These are phyloP conservation scores for Phaffia australis DNA, from an alignment of 768 basidiomycete genomes.

Conservation along the genomic window DNA sequence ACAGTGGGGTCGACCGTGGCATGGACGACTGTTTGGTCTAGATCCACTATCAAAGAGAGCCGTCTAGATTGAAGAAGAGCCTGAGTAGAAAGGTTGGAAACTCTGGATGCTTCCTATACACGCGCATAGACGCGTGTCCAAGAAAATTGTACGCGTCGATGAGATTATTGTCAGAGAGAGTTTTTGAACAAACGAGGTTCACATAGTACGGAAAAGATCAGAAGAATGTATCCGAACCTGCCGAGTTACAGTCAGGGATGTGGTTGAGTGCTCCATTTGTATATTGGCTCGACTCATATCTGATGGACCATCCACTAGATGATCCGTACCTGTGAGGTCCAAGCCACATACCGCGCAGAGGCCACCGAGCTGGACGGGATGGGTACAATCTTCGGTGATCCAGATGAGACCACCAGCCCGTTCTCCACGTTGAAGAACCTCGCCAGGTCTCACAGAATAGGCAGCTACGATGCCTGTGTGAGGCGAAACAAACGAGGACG, in stretches of 20 bases:
- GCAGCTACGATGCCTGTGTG: not conserved
- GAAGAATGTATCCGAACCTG: constrained; percentile 39
- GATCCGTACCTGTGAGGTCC: constrained; percentile 78
- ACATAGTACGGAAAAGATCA: not conserved
- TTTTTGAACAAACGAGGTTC: not conserved
- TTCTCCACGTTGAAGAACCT: too few relatives aligned
- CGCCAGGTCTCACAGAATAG: not conserved
- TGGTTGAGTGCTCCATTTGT: constrained; percentile 86
- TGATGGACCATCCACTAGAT: constrained; percentile 59
- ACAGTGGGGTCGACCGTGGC: constrained; percentile 98
- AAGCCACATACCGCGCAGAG: constrained; percentile 90
- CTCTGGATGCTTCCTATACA: constrained; percentile 63
- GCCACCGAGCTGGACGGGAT: constrained; percentile 83
- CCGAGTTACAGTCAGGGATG: constrained; percentile 79
- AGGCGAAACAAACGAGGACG: not conserved
- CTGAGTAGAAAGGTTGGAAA: constrained; percentile 70
- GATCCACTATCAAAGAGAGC: constrained; percentile 91
- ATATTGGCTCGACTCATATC: constrained; percentile 78
- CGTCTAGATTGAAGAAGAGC: constrained; percentile 64
- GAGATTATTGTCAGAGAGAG: not conserved
- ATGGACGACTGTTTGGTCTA: constrained; percentile 98
- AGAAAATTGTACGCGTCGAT: not conserved
- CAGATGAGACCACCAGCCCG: constrained; percentile 38
- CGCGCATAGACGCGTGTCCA: not conserved
- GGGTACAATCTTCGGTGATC: constrained; percentile 85